Percentiles rank a stretch among this genome's conserved stretches.
Conservation (phyloP, 495 filamentous ascomycete species). For the Neurospora africana region DNA sequence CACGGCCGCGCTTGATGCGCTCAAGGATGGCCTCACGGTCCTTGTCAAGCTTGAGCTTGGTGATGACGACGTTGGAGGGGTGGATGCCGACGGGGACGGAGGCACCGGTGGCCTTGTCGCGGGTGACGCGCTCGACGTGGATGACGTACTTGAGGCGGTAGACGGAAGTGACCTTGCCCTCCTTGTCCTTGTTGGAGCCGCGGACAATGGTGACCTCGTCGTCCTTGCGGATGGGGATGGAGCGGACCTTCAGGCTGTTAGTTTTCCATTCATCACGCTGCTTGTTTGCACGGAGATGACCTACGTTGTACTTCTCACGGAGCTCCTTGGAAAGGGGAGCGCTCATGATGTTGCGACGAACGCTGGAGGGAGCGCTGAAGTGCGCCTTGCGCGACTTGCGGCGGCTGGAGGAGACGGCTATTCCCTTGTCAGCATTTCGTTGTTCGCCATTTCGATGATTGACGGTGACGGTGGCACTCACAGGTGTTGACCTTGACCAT, state of each 20-base stretch:
- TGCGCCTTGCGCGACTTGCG: constrained; percentile 97
- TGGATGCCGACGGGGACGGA: constrained; percentile 79
- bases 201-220: constrained; percentile 88
- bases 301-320: constrained; percentile 87
- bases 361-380: constrained; percentile 83
- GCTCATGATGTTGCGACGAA: constrained; percentile 87
- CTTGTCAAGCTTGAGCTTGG: constrained; percentile 96
- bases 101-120: constrained; percentile 92
- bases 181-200: constrained; percentile 85
- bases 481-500: constrained; percentile 26
- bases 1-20: constrained; percentile 67
- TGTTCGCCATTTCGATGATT: background rate
- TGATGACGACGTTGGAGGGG: constrained; percentile 89
- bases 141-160: constrained; percentile 97
- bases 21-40: constrained; percentile 91
- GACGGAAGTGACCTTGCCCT: constrained; percentile 88
- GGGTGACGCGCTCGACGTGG: constrained; percentile 82
- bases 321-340: constrained; percentile 92
- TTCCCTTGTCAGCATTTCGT: constrained; percentile 1
- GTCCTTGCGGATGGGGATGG: constrained; percentile 95
- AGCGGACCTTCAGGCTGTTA: constrained; percentile 58
- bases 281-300: constrained; percentile 16
- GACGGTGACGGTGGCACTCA: constrained; percentile 6
- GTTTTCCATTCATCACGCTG: background rate
- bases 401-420: constrained; percentile 53